Conservation (phyloP, 352 stramenopile species). For the Ochromonadaceae sp. region DNA sequence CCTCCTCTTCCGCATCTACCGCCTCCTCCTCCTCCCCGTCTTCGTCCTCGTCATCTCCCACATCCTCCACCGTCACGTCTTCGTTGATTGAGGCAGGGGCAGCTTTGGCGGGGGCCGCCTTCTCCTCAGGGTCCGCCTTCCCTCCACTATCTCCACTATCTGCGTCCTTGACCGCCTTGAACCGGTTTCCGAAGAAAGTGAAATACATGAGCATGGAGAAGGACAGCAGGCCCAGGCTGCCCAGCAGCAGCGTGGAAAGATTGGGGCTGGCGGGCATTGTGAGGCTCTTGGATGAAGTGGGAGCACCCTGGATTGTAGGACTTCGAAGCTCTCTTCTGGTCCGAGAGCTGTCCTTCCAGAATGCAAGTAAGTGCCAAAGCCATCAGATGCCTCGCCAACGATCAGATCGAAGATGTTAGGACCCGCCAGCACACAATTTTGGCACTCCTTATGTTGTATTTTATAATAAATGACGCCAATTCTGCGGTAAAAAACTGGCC, state of each 20-base stretch:
- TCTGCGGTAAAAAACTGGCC: no score
- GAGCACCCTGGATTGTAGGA: no score
- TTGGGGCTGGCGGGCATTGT: background rate
- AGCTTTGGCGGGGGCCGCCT: background rate
- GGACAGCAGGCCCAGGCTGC: background rate
- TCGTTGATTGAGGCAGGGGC: background rate
- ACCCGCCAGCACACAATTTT: background rate
- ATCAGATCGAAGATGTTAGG: background rate
- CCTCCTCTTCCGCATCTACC: background rate
- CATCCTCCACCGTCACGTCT: background rate
- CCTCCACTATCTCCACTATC: no score
- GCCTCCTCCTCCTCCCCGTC: background rate
- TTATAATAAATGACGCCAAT: no score
- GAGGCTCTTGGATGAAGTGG: no score
- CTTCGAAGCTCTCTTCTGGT: no score
- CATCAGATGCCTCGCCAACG: background rate
- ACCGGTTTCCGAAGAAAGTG: background rate
- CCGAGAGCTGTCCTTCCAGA: no score
- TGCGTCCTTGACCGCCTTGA: background rate
- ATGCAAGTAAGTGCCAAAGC: no score
- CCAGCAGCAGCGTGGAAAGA: background rate
- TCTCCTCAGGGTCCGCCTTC: background rate
- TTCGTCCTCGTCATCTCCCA: constrained; percentile 9
- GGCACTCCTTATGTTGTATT: background rate
- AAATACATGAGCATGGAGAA: background rate